Evolutionary conservation across 2,329 filamentous ascomycete genomes (phyloP), one percentile per base, ranked within the genome.

Genomic region (Colletotrichum falcatum): DNA sequence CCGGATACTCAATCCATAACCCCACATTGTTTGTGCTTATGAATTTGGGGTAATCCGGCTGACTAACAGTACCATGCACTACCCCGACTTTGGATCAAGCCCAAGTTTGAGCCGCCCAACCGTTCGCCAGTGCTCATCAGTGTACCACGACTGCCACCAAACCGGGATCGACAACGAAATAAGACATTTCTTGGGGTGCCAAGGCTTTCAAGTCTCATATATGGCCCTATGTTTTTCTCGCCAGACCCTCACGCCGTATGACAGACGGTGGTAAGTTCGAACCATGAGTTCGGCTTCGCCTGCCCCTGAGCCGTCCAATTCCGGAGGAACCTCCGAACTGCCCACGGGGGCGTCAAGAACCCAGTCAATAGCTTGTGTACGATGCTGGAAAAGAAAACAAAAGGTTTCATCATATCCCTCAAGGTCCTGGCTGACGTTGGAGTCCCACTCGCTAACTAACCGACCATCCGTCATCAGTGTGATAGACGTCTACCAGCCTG

Each of bases 371-470:
- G 68, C 68, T 14, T 71, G 68, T 39, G 64, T 54, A 26, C 26
- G 68, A 46, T 71, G 64, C 28, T 71, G 68, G 68, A 71, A 60
- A 30, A 53, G 68, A 26, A 71, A 67, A 23, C 68, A 71, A 39
- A 67, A 67, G 59, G 68, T 71, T 55, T 16, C 28, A 3, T 14
- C 18, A 28, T 6, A 8, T n/a, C 28, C 51, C 20, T 35, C 9
- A 4, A 54, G 28, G 20, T 5, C 18, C 28, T 1, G 18, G 3
- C 3, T 54, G 51, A 54, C 28, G 18, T 54, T 12, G 7, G 30
- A 54, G 28, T 18, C 3, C 30, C 51, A 14, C 9, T 18, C 9
- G 51, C 53, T 55, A 37, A 55, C 30, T 23, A 37, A 20, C 35
- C 51, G 23, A 35, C 14, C 23, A 12, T n/a, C 20, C 5, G 16